Conservation (phyloP, 2,329 filamentous ascomycete genomes). For the Fusarium globosum region DNA sequence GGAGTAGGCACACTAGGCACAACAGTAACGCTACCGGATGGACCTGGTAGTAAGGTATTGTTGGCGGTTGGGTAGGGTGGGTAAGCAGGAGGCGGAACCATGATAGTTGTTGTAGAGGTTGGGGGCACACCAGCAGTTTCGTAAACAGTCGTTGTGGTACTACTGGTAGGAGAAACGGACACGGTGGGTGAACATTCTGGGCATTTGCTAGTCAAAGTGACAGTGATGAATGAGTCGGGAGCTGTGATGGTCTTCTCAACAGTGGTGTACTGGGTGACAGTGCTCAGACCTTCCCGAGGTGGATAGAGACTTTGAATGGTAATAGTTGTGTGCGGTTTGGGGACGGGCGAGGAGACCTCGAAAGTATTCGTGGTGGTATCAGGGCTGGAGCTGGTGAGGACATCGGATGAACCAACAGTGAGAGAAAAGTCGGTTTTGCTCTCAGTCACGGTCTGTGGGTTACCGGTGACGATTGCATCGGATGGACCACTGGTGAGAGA, state of each 20-base stretch:
- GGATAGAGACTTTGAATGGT: slow-evolving; percentile 48
- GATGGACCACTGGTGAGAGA: slow-evolving; percentile 47
- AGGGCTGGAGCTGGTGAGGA: slow-evolving; percentile 42
- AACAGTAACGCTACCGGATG: slow-evolving; percentile 43
- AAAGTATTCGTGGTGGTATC: slow-evolving; percentile 46
- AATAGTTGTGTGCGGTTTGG: slow-evolving; percentile 40
- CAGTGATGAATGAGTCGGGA: slow-evolving; percentile 33
- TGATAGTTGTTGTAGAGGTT: slow-evolving; percentile 50
- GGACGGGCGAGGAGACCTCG: slow-evolving; percentile 29
- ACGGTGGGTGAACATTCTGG: slow-evolving; percentile 27
- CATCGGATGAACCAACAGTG: slow-evolving; percentile 35
- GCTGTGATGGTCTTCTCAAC: slow-evolving; percentile 44
- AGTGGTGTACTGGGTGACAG: slow-evolving; percentile 44
- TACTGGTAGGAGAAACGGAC: slow-evolving; percentile 40
- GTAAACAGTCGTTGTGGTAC: slow-evolving; percentile 48
- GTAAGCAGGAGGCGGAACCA: slow-evolving; percentile 43
- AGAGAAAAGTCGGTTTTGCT: slow-evolving; percentile 41
- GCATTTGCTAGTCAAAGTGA: slow-evolving; percentile 41
- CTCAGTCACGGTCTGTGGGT: slow-evolving; percentile 44
- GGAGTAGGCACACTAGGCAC: slow-evolving; percentile 41
- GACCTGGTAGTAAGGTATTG: slow-evolving; percentile 38
- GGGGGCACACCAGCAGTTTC: slow-evolving; percentile 44
- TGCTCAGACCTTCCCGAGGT: slow-evolving; percentile 29
- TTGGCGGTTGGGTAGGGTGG: slow-evolving; percentile 48
- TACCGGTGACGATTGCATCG: slow-evolving; percentile 45